Conservation (phyloP, 371 early-diverging fungal species). For the Zopfochytrium polystomum region DNA sequence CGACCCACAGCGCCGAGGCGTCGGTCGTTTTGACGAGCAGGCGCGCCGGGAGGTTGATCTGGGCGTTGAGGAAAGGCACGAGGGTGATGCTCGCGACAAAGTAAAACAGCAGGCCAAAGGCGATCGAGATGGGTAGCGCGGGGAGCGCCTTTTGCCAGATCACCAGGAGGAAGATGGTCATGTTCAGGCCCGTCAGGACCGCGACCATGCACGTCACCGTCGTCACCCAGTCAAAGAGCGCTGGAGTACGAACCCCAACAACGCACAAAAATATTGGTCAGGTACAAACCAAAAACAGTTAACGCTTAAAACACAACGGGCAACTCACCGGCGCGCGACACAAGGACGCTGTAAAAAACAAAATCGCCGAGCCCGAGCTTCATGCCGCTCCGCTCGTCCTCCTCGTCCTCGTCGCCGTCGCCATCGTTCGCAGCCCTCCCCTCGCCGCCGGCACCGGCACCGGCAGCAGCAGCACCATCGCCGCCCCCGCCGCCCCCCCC, state of each 20-base stretch:
- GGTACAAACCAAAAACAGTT: neutral
- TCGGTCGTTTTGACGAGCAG: constrained; percentile 7
- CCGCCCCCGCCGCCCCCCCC: constrained; percentile 1
- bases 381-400: constrained; percentile 66
- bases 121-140: constrained; percentile 83
- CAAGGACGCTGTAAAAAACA: constrained; percentile 83
- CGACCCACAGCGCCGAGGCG: constrained; percentile 33
- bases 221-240: constrained; percentile 84
- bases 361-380: constrained; percentile 87
- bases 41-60: constrained; percentile 19
- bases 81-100: constrained; percentile 51
- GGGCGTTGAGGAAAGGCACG: constrained; percentile 33
- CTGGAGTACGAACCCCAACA: constrained; percentile 29
- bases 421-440: constrained; percentile 18
- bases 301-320: no score
- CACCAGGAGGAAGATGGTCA: constrained; percentile 80
- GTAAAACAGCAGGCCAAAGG: constrained; percentile 81
- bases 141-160: constrained; percentile 80
- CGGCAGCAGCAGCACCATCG: constrained; percentile 3
- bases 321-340: constrained; percentile 69
- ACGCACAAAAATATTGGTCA: neutral
- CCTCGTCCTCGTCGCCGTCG: constrained; percentile 49
- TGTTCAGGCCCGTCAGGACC: constrained; percentile 75
- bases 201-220: constrained; percentile 76
- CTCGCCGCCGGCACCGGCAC: neutral